These are phyloP conservation scores for Monascus ruber DNA, from an alignment of 2,329 filamentous ascomycete genomes.

Conservation along the genomic window DNA sequence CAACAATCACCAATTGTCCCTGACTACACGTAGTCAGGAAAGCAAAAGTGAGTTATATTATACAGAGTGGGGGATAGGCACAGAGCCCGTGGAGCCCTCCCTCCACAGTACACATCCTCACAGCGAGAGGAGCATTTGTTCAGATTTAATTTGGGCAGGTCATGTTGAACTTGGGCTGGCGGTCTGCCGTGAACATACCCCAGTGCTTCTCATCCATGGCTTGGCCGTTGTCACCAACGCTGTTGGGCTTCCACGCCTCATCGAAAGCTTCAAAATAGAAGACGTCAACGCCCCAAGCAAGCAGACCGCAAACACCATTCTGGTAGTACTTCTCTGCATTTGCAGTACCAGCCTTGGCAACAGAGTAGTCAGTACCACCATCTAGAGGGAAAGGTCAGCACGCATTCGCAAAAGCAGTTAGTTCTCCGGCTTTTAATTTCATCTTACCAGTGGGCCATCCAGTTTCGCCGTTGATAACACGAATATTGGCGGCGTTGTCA, in stretches of 20 bases:
- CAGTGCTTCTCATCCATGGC: slow-evolving; percentile 55
- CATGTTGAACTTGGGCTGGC: slow-evolving; percentile 46
- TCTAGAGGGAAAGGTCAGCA: slow-evolving; percentile 9
- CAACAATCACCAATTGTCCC: too few relatives aligned
- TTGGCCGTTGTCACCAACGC: slow-evolving; percentile 51
- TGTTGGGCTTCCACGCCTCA: slow-evolving; percentile 58
- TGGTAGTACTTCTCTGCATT: slow-evolving; percentile 52
- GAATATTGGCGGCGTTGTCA: slow-evolving; percentile 40
- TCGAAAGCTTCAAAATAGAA: slow-evolving; percentile 68
- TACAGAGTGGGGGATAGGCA: too few relatives aligned
- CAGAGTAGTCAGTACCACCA: slow-evolving; percentile 50
- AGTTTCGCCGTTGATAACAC: slow-evolving; percentile 60
- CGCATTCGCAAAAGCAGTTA: background rate
- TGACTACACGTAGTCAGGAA: too few relatives aligned
- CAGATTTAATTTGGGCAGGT: slow-evolving; percentile 28
- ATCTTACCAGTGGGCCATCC: slow-evolving; percentile 49
- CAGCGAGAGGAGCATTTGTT: too few relatives aligned
- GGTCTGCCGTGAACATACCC: slow-evolving; percentile 54
- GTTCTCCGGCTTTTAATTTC: background rate
- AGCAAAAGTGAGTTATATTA: too few relatives aligned
- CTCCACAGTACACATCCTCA: too few relatives aligned
- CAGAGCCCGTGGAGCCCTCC: too few relatives aligned
- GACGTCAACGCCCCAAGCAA: slow-evolving; percentile 55
- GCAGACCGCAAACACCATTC: slow-evolving; percentile 51
- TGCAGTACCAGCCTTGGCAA: slow-evolving; percentile 47